phyloP scores from a whole-genome alignment of 2,329 filamentous ascomycete species.

The Trichophyton simii region DNA sequence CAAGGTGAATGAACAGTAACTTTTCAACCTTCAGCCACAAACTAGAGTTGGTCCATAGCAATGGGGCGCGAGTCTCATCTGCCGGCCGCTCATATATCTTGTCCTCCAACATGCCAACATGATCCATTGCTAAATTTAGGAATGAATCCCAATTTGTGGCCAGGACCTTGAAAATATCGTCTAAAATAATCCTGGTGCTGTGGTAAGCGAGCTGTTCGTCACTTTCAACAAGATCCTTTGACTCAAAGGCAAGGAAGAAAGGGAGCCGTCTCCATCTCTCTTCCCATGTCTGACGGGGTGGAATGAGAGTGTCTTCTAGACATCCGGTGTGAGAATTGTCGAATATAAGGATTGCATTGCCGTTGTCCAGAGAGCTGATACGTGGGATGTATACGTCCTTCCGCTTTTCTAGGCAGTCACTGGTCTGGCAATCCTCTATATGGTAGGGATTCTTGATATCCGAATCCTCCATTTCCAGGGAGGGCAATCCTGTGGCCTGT shows the following conservation, averaged over 20 bases:
- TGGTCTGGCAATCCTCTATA: conserved; percentile 21
- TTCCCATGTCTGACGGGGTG: conserved; percentile 40
- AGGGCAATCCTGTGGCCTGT: conserved; percentile 25
- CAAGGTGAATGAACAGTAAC: conserved; percentile 38
- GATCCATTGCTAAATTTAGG: conserved; percentile 35
- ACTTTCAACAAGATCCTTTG: conserved; percentile 25
- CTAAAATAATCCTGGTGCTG: conserved; percentile 40
- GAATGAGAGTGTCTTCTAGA: conserved; percentile 39
- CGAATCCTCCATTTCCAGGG: conserved; percentile 24
- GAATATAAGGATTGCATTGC: conserved; percentile 41
- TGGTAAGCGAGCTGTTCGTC: conserved; percentile 35
- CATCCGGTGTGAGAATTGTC: conserved; percentile 38
- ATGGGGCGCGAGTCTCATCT: conserved; percentile 40
- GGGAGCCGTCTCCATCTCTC: conserved; percentile 42
- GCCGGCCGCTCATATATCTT: conserved; percentile 43
- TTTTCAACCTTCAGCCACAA: conserved; percentile 43
- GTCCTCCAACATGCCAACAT: conserved; percentile 39
- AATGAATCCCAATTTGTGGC: conserved; percentile 36
- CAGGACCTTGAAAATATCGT: conserved; percentile 39
- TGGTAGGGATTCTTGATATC: conserved; percentile 38
- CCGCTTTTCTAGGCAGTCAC: conserved; percentile 19
- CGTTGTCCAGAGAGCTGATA: conserved; percentile 37
- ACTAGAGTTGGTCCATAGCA: conserved; percentile 40
- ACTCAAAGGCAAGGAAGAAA: conserved; percentile 36
- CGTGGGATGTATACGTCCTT: conserved; percentile 29